phyloP scores from a whole-genome alignment of 306 rosid genomes.

The Pachyrhizus erosus region DNA sequence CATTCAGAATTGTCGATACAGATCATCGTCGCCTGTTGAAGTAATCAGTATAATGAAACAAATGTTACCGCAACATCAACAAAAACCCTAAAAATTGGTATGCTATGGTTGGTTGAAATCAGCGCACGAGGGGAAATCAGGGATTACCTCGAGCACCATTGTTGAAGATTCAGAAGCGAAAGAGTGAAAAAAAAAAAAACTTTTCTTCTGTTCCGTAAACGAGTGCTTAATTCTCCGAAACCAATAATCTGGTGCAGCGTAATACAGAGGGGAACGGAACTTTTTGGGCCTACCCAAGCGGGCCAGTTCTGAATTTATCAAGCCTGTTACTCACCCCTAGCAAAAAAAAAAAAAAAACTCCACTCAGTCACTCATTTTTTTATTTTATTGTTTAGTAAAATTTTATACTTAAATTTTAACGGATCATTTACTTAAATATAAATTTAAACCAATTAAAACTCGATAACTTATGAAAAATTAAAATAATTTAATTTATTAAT shows the following conservation, averaged over 20 bases:
- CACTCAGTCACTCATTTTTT: too few relatives aligned
- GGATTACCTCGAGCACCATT: conserved; percentile 93
- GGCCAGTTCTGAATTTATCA: neutral
- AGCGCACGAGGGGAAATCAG: neutral
- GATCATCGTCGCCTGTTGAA: conserved; percentile 87
- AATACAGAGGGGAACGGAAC: neutral
- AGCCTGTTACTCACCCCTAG: neutral
- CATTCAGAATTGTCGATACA: conserved; percentile 97
- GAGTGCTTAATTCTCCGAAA: neutral
- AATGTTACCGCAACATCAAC: neutral
- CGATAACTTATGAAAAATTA: too few relatives aligned
- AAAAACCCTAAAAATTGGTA: conserved; percentile 59
- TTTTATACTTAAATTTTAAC: too few relatives aligned
- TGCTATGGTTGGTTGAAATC: conserved; percentile 15
- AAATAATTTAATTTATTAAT: too few relatives aligned
- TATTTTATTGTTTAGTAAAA: too few relatives aligned
- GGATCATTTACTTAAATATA: too few relatives aligned
- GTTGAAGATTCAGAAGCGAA: conserved; percentile 44
- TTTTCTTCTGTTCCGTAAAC: neutral
- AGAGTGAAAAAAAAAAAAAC: neutral
- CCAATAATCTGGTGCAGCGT: neutral
- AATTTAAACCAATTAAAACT: too few relatives aligned
- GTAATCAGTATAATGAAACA: neutral
- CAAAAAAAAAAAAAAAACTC: neutral
- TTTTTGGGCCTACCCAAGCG: neutral